Base-by-base conservation (phyloP, 2,329 filamentous ascomycete species). In the Sclerotinia nivalis region DNA sequence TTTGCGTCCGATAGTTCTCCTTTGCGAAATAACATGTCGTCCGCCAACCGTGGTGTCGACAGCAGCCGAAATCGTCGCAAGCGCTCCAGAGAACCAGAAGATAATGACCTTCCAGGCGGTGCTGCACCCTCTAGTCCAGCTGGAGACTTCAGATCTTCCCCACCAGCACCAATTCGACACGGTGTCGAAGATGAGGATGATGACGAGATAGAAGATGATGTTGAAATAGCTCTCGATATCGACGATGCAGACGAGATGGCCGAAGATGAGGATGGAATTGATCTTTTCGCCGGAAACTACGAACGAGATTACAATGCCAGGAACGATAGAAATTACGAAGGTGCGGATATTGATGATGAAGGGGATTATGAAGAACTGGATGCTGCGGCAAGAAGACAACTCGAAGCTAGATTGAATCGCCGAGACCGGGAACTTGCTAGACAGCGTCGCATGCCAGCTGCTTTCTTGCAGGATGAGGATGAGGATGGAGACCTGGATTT, bases 401-500 rank as follows among this genome's bases (percentile, higher is more conserved):
- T 96, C 31, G 92, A 96, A 77, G 87, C 87, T 40, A 88, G 89
- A 72, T 83, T 96, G 70, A 89, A 91, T 80, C 88, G 88, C 72
- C 86, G 92, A 80, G 92, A 96, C 79, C 85, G 88, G 69, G 90
- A 93, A 75, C 85, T 93, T 58, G 87, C 87, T 34, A 86, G 90
- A 69, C 83, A 88, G 73, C 86, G 89, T 74, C 83, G 87, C 61
- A 88, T 92, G 77, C 91, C 91, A 3, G 86, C 86, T 40, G 92
- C 91, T 9, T 95, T 93, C 76, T 82, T 95, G 52, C 88, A 88
- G 9, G 91, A 91, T 45, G 95, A 78, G 45, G 93, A 95, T 71
- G 93, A 96, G 4, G 93, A 96, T 74, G 91, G 88, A 64, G 88
- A 96, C 69, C 85, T 94, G 72, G 94, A 98, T 78, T 85, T 98